Evolutionary conservation across 2,329 filamentous ascomycete genomes (phyloP).

Genomic region (Monosporascus sp.): DNA sequence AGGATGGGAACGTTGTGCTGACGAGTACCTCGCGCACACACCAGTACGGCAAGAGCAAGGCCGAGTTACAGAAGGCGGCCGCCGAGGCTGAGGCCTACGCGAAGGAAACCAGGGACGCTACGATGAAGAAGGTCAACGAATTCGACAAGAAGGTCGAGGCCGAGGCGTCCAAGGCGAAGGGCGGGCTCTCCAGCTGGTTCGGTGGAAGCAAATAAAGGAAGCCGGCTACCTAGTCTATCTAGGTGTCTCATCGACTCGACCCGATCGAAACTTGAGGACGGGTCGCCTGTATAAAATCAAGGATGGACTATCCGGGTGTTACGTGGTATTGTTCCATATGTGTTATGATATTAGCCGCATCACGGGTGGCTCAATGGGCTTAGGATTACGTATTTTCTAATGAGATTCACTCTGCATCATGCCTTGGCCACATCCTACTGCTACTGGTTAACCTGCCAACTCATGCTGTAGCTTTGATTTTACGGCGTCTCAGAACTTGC

Average conservation of each 20-base stretch:
- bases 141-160: conserved; percentile 79
- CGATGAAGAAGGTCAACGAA: conserved; percentile 70
- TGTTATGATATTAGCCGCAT: too few relatives aligned
- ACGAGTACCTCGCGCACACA: not conserved
- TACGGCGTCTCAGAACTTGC: too few relatives aligned
- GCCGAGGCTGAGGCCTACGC: conserved; percentile 53
- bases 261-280: too few relatives aligned
- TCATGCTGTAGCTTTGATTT: too few relatives aligned
- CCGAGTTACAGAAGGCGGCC: conserved; percentile 56
- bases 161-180: conserved; percentile 75
- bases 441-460: too few relatives aligned
- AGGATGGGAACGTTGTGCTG: not conserved
- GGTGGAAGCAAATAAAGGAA: conserved; percentile 49
- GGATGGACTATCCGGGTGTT: too few relatives aligned
- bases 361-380: too few relatives aligned
- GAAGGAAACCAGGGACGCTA: conserved; percentile 58
- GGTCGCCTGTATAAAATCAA: too few relatives aligned
- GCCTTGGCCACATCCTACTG: too few relatives aligned
- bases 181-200: conserved; percentile 80
- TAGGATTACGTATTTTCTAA: too few relatives aligned
- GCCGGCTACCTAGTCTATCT: not conserved
- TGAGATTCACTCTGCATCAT: too few relatives aligned
- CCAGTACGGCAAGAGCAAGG: conserved; percentile 58
- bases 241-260: not conserved
- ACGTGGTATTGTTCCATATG: too few relatives aligned